Evolutionary conservation across 2,329 filamentous ascomycete species (phyloP), one percentile per base, ranked within the genome.

Genomic region (Aplosporella prunicola): DNA sequence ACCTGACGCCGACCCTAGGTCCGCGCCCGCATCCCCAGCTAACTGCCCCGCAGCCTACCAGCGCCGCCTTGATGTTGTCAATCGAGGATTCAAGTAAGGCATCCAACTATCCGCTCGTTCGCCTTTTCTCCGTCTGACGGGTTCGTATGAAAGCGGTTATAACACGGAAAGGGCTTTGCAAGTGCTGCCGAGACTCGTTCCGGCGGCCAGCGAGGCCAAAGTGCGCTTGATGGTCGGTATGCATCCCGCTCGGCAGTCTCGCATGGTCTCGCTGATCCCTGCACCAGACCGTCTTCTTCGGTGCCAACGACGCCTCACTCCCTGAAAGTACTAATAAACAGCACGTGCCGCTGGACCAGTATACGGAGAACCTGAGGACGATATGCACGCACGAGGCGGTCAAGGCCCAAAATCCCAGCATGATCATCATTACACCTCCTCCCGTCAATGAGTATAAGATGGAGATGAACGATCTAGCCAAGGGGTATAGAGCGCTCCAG

Each of bases 281-380:
- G 20, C 24, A 27, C 27, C 40, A 87, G 82, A 67, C 82, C 25
- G 62, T 94, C 41, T 80, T 93, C 47, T 78, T 95, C 43, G 91
- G 91, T 13, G 85, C 91, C 48, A 96, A 98, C 55, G 91, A 96
- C 60, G 80, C 89, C 3, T 78, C 78, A 38, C 58, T 93, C 3
- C 72, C 76, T 3, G 64, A 73, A 24, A 67, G 71, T 4, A 67
- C 68, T 4, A 77, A 75, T 34, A 66, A 68, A 8, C 91, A 96
- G 60, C 78, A 89, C 56, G 74, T 96, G 6, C 75, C 84, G 1
- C 60, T 94, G n/a, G 71, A 79, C 1, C 63, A 76, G 43, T 96
- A 86, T 66, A 77, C 74, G 55, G 61, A 71, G 39, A 93, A 94
- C 52, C 62, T 94, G 32, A 68, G 60, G 45, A 67, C 65, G 17